Percentiles rank a stretch among this genome's conserved stretches.
Conservation (phyloP, 352 stramenopile species). For the Globisporangium recalcitrans region DNA sequence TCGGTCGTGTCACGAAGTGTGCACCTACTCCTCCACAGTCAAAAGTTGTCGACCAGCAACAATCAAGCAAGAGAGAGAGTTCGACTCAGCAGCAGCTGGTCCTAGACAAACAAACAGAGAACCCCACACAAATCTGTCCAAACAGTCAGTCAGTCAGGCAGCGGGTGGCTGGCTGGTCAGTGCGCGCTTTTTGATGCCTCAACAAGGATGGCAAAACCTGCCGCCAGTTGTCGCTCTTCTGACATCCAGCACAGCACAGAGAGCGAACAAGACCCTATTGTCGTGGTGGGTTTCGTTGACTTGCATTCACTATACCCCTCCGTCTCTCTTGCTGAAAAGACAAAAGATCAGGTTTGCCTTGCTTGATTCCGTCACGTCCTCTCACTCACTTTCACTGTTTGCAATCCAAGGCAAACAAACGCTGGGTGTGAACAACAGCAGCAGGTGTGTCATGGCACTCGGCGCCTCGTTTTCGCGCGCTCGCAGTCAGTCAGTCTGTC, state of each 20-base stretch:
- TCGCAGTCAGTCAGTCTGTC: too few species aligned
- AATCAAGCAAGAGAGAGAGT: not conserved
- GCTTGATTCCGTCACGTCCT: not conserved
- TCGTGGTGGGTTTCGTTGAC: not conserved
- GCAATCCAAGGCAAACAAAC: not conserved
- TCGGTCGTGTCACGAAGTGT: not conserved
- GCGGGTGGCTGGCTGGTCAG: not conserved
- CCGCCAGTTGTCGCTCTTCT: not conserved
- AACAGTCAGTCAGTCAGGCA: not conserved
- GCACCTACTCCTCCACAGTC: not conserved
- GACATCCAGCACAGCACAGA: not conserved
- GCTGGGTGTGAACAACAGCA: not conserved
- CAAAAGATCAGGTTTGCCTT: not conserved
- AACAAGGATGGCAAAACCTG: too few species aligned
- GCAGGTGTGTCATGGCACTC: too few species aligned
- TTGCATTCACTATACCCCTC: not conserved
- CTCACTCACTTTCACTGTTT: not conserved
- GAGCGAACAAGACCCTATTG: not conserved
- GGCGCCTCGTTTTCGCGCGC: not conserved
- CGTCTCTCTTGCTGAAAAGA: not conserved
- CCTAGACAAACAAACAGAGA: not conserved
- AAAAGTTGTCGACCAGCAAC: not conserved
- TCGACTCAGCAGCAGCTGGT: not conserved
- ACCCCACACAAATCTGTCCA: not conserved
- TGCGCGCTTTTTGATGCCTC: not conserved